Percentiles rank a stretch among this genome's conserved stretches.
phyloP scores from a whole-genome alignment of 768 basidiomycete genomes.

The Tremella mesenterica region DNA sequence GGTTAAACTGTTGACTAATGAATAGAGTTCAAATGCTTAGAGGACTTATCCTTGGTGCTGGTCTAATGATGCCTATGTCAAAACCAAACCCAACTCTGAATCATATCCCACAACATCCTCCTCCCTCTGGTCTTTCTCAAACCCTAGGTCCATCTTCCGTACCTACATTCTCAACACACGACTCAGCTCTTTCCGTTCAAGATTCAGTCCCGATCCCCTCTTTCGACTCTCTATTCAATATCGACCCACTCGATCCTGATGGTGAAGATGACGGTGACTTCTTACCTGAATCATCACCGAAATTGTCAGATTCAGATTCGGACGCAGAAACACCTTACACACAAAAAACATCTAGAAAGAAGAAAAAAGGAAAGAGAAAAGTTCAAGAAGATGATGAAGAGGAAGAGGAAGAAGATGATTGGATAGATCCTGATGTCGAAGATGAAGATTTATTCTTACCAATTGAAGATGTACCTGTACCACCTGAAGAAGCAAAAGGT shows the following conservation, averaged over 20 bases:
- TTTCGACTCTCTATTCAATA: not conserved
- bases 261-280: conserved; percentile 14
- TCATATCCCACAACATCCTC: no score
- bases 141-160: no score
- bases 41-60: not conserved
- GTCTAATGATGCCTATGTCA: not conserved
- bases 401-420: conserved; percentile 7
- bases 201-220: conserved; percentile 9
- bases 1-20: no score
- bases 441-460: conserved; percentile 18
- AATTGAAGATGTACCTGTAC: conserved; percentile 15
- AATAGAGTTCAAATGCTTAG: not conserved
- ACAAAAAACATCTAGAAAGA: not conserved
- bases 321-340: conserved; percentile 1
- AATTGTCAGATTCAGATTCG: not conserved
- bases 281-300: conserved; percentile 8
- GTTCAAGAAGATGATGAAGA: conserved; percentile 2
- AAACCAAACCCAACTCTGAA: not conserved
- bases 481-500: conserved; percentile 5
- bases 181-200: no score
- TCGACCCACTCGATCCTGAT: conserved; percentile 5
- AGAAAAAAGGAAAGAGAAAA: not conserved
- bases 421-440: conserved; percentile 9
- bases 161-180: no score
- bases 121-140: no score